Evolutionary conservation across 2,329 filamentous ascomycete genomes (phyloP).

Genomic region (Pseudocercospora macadamiae): DNA sequence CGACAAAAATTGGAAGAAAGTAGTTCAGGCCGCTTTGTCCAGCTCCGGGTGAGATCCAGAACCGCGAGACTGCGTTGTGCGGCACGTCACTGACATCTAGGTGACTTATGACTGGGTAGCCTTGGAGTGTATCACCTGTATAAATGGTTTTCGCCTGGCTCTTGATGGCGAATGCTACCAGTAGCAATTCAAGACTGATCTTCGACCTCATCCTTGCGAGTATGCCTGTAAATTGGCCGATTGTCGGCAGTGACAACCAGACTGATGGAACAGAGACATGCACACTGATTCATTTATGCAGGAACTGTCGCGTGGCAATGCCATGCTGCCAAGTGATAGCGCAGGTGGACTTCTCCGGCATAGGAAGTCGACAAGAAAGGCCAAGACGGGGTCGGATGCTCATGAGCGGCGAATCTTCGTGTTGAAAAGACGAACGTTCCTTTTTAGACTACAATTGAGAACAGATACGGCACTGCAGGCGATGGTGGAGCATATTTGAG

Average conservation of each 20-base stretch:
- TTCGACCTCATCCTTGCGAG: not conserved
- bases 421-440: not conserved
- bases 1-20: slow-evolving; percentile 44
- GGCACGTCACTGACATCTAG: slow-evolving; percentile 43
- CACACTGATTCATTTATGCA: slow-evolving; percentile 6
- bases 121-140: slow-evolving; percentile 28
- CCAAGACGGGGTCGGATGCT: slow-evolving; percentile 15
- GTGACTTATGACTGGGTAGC: slow-evolving; percentile 27
- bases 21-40: slow-evolving; percentile 44
- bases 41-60: slow-evolving; percentile 43
- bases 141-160: slow-evolving; percentile 20
- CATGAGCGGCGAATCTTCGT: not conserved
- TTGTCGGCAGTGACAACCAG: not conserved
- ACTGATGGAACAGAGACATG: not conserved
- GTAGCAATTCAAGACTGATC: not conserved
- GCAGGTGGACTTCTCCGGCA: slow-evolving; percentile 10
- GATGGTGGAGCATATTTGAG: not conserved
- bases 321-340: slow-evolving; percentile 22
- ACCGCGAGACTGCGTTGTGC: slow-evolving; percentile 40
- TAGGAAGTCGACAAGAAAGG: slow-evolving; percentile 24
- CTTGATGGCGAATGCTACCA: not conserved
- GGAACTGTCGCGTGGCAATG: slow-evolving; percentile 14
- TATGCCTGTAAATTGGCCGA: not conserved
- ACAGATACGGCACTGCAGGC: not conserved
- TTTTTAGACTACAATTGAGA: not conserved